Conservation (phyloP, 2,329 filamentous ascomycete genomes). For the Fusarium caatingaense region DNA sequence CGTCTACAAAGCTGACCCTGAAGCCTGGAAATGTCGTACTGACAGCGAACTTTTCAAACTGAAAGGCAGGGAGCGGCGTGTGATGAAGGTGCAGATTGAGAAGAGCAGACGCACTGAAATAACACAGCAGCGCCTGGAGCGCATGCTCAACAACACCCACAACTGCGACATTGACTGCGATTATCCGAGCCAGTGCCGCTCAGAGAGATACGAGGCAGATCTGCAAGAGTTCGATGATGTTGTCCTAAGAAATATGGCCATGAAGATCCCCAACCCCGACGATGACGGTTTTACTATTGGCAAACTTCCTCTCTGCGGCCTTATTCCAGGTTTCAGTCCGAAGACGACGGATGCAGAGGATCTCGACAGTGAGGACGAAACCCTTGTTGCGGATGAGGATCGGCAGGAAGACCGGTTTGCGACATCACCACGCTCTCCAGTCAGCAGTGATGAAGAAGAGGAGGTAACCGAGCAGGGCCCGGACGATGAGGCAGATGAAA, state of each 20-base stretch:
- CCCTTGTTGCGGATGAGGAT: conserved; percentile 10
- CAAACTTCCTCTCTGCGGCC: conserved; percentile 17
- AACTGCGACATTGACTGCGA: conserved; percentile 42
- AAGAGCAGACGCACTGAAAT: neutral
- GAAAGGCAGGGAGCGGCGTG: neutral
- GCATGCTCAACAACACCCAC: conserved; percentile 16
- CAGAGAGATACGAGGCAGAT: conserved; percentile 7
- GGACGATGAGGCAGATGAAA: neutral
- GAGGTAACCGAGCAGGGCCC: neutral
- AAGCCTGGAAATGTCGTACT: conserved; percentile 11
- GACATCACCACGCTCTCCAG: neutral
- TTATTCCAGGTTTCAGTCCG: conserved; percentile 10
- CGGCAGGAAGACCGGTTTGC: conserved; percentile 9
- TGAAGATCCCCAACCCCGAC: neutral
- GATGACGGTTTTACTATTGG: too few species aligned
- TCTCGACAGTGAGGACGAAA: conserved; percentile 1
- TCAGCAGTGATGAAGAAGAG: neutral
- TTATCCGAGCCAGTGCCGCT: conserved; percentile 40
- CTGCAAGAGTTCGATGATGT: neutral
- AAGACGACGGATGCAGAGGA: conserved; percentile 2
- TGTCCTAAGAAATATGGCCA: neutral
- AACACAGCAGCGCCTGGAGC: neutral
- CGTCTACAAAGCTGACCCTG: neutral
- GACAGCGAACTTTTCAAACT: neutral
- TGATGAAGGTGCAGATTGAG: neutral